Evolutionary conservation across 352 stramenopile genomes (phyloP).

Genomic region (Phytophthora idaei): DNA sequence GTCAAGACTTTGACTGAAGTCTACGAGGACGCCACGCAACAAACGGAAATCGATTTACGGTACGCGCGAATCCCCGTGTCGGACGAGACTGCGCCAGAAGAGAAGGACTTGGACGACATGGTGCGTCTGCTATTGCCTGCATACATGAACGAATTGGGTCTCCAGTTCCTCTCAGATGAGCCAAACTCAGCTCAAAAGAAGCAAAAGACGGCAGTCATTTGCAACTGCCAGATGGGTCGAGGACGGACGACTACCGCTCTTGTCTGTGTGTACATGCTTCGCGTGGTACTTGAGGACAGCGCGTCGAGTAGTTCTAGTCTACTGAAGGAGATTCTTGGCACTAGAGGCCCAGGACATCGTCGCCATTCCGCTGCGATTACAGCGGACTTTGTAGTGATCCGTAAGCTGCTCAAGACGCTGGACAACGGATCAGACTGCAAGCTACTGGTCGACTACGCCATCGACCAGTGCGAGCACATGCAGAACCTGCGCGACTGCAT

Average conservation of each 20-base stretch:
- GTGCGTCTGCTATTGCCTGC: constrained; percentile 71
- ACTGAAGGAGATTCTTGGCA: constrained; percentile 33
- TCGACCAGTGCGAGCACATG: constrained; percentile 84
- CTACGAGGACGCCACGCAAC: constrained; percentile 59
- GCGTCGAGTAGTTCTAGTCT: constrained; percentile 19
- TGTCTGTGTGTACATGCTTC: constrained; percentile 89
- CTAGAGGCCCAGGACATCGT: constrained; percentile 28
- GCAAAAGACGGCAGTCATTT: constrained; percentile 77
- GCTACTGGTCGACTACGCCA: constrained; percentile 68
- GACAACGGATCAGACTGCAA: constrained; percentile 76
- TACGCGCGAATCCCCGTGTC: constrained; percentile 89
- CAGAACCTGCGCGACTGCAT: constrained; percentile 89
- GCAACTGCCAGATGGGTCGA: constrained; percentile 92
- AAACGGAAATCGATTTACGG: constrained; percentile 63
- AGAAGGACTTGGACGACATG: constrained; percentile 91
- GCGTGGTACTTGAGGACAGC: constrained; percentile 64
- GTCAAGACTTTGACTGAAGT: constrained; percentile 81
- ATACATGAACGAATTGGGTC: constrained; percentile 64
- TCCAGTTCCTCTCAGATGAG: constrained; percentile 29
- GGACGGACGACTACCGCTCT: constrained; percentile 89
- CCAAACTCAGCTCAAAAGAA: constrained; percentile 19
- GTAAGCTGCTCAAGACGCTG: constrained; percentile 68
- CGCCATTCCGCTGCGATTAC: constrained; percentile 61
- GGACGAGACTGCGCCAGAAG: constrained; percentile 89
- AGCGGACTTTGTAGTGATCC: constrained; percentile 77